Evolutionary conservation across 169 alveolate species (phyloP), one percentile per base, ranked within the genome.

Genomic region (Theileria parva): DNA sequence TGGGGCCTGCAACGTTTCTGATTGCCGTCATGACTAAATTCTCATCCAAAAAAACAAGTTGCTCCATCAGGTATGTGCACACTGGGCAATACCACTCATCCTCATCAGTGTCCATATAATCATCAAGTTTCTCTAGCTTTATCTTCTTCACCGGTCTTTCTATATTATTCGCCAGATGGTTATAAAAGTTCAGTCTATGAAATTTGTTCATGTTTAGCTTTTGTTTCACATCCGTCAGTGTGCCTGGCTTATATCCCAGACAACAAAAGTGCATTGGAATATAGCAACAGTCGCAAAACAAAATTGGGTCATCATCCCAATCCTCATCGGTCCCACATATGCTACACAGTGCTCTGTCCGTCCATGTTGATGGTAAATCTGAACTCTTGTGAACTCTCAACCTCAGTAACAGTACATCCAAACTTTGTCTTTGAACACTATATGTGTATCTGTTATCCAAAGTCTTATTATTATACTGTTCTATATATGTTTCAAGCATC

Each of bases 261-360:
- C 91, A 85, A 23, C 87, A 77, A 50, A 70, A 86, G 66, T 91
- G 95, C 95, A 91, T 91, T 44, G 95, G 95, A 0, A 90, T 79
- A 74, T 87, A 91, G 77, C 95, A 91, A 65, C 95, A 91, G 57
- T 91, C 95, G 55, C 95, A 91, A 65, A 91, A 91, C 23, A 91
- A 79, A 2, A 91, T 91, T 0, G 95, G 95, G 79, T 91, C 90
- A 74, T 91, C 95, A 48, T 91, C 95, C 95, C 95, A 91, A 59
- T 91, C 95, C 67, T 91, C 95, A 60, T 88, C 95, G 15, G 81
- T 74, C 28, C 91, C 88, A 66, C 95, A 91, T 51, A 91, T 59
- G 76, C 89, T 91, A 57, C 95, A 91, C 44, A 91, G 78, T 30
- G 95, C 95, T 51, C 88, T 81, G 50, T 91, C 95, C 1, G 95